A percentile compares a stretch with the other conserved stretches of the same genome.
These are phyloP conservation scores for Erysimum cheiri DNA, from an alignment of 441 rosid species.

Conservation along the genomic window DNA sequence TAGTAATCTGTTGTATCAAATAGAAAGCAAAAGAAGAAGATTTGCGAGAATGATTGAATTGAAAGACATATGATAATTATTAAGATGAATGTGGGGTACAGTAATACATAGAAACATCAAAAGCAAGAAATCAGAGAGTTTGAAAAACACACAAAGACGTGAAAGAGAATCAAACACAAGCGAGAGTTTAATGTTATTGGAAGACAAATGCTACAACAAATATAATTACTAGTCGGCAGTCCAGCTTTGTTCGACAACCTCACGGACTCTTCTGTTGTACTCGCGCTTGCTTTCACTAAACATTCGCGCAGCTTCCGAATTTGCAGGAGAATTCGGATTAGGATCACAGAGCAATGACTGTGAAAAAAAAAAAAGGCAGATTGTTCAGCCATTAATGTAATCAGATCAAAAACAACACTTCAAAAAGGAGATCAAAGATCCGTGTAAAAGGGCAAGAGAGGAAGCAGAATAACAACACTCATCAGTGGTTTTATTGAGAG, in stretches of 20 bases:
- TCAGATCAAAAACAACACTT: slow-evolving; percentile 9
- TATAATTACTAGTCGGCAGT: slow-evolving; percentile 59
- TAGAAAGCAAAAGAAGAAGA: slow-evolving; percentile 2
- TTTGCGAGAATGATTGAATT: not conserved
- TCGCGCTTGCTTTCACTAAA: slow-evolving; percentile 76
- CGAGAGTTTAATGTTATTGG: slow-evolving; percentile 18
- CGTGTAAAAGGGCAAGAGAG: not conserved
- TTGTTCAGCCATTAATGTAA: slow-evolving; percentile 8
- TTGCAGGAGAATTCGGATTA: slow-evolving; percentile 76
- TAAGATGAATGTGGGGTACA: slow-evolving; percentile 8
- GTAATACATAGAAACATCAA: slow-evolving; percentile 31
- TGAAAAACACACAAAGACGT: slow-evolving; percentile 30
- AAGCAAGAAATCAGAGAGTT: slow-evolving; percentile 36
- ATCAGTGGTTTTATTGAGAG: not conserved
- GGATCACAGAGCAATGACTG: slow-evolving; percentile 77
- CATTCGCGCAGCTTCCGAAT: slow-evolving; percentile 79
- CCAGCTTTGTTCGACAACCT: slow-evolving; percentile 83
- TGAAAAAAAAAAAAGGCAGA: not conserved
- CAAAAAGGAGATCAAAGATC: slow-evolving; percentile 6
- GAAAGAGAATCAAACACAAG: slow-evolving; percentile 32
- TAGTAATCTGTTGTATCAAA: not conserved
- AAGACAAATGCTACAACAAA: slow-evolving; percentile 29
- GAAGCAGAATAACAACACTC: slow-evolving; percentile 24
- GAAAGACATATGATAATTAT: slow-evolving; percentile 20
- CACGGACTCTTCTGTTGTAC: slow-evolving; percentile 77